phyloP scores from a whole-genome alignment of 495 filamentous ascomycete genomes.

The Penicillium goetzii region DNA sequence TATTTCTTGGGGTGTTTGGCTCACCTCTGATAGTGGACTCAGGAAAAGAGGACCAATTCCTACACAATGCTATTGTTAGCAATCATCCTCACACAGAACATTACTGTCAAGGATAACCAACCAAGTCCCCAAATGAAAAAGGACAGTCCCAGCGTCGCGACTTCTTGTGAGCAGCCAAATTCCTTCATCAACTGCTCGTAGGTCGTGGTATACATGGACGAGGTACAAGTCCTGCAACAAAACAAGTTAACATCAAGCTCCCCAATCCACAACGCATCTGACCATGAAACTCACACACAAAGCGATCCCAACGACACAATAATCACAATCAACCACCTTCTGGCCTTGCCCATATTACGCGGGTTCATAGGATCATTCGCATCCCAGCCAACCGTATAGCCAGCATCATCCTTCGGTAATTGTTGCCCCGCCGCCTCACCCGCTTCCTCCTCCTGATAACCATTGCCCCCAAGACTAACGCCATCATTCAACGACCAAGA shows the following conservation, averaged over 20 bases:
- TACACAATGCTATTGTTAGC: constrained; percentile 28
- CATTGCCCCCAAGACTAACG: constrained; percentile 48
- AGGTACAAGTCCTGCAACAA: constrained; percentile 73
- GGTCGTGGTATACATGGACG: constrained; percentile 85
- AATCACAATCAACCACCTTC: constrained; percentile 77
- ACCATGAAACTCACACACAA: constrained; percentile 71
- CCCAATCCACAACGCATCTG: background rate
- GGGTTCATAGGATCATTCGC: constrained; percentile 76
- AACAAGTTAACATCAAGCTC: constrained; percentile 6
- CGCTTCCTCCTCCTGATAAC: constrained; percentile 27
- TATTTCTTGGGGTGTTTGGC: background rate
- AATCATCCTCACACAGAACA: constrained; percentile 25
- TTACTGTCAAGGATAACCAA: constrained; percentile 20
- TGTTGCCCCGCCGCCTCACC: constrained; percentile 24
- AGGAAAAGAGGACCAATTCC: constrained; percentile 75
- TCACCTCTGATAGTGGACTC: constrained; percentile 63
- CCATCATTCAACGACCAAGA: constrained; percentile 66
- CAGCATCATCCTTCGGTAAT: constrained; percentile 22
- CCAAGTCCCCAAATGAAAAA: constrained; percentile 74
- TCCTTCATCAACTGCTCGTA: constrained; percentile 82
- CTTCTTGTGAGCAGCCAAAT: constrained; percentile 67
- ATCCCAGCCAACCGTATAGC: constrained; percentile 71
- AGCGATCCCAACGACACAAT: constrained; percentile 74
- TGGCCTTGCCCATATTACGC: constrained; percentile 62
- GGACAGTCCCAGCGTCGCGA: constrained; percentile 80